A percentile compares a stretch with the other conserved stretches of the same genome.
Conservation (phyloP, 495 filamentous ascomycete genomes). For the Rhypophila decipiens region DNA sequence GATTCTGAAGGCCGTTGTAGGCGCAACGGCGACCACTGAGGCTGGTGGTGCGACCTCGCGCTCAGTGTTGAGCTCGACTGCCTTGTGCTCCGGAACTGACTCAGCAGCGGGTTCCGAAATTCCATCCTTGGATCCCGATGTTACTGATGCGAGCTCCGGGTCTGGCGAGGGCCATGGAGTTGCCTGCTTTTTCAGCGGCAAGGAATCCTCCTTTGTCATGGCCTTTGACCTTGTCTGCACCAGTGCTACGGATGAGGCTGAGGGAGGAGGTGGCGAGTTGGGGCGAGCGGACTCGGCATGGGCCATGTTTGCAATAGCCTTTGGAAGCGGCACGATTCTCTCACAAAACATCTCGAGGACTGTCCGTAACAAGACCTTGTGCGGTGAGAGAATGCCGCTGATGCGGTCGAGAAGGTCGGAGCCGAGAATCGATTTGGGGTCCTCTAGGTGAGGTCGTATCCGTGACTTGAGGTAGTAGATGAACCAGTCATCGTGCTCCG, state of each 20-base stretch:
- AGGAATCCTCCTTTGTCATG: constrained; percentile 11
- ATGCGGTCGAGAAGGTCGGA: constrained; percentile 23
- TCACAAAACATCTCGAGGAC: constrained; percentile 31
- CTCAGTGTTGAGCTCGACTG: background rate
- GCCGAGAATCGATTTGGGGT: constrained; percentile 19
- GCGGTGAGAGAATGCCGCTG: constrained; percentile 28
- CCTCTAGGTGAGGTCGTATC: constrained; percentile 25
- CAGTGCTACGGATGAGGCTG: constrained; percentile 10
- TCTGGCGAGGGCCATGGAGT: constrained; percentile 15
- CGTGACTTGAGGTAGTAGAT: constrained; percentile 24
- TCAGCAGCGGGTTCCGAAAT: background rate
- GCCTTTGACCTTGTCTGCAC: constrained; percentile 21
- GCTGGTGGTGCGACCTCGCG: too few relatives aligned
- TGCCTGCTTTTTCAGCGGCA: constrained; percentile 9
- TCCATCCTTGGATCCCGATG: constrained; percentile 1
- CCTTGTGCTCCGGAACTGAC: background rate
- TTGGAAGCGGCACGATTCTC: constrained; percentile 10
- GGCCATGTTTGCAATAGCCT: constrained; percentile 11
- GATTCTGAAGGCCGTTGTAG: constrained; percentile 4
- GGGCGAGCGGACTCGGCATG: constrained; percentile 13
- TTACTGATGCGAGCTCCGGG: constrained; percentile 6
- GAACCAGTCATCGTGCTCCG: constrained; percentile 26
- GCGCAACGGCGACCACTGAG: background rate
- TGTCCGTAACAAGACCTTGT: constrained; percentile 24
- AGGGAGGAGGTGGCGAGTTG: constrained; percentile 8